Percentiles rank a stretch among this genome's conserved stretches.
phyloP scores from a whole-genome alignment of 2,329 filamentous ascomycete genomes.

The Tolypocladium cylindrosporum region DNA sequence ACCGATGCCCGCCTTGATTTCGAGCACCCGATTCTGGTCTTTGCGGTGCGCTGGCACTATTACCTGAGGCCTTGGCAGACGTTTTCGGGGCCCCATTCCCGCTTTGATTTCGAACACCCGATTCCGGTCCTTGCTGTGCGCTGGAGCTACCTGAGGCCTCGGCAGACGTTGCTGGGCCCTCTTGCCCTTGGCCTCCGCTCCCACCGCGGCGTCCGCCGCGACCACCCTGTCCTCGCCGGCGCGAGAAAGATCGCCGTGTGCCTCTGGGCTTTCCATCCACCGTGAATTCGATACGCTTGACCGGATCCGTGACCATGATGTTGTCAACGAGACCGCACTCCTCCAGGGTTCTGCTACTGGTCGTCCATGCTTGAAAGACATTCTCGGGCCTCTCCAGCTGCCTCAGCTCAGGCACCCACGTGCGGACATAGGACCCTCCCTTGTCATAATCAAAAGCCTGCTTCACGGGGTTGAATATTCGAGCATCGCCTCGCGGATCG shows the following conservation, averaged over 20 bases:
- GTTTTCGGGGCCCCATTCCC: no score
- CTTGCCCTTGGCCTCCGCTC: slow-evolving; percentile 1
- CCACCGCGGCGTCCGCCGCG: slow-evolving; percentile 7
- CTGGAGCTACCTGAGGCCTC: not conserved
- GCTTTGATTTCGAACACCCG: not conserved
- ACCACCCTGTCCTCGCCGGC: slow-evolving; percentile 12
- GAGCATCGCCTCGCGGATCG: slow-evolving; percentile 58
- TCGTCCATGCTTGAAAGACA: slow-evolving; percentile 62
- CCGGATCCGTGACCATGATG: slow-evolving; percentile 56
- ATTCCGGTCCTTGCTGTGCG: not conserved
- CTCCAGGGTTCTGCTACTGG: slow-evolving; percentile 47
- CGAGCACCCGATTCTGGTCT: not conserved
- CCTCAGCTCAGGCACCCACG: slow-evolving; percentile 62
- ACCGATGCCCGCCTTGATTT: not conserved
- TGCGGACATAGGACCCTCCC: slow-evolving; percentile 57
- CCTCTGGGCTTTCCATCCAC: slow-evolving; percentile 38
- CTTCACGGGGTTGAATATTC: slow-evolving; percentile 77
- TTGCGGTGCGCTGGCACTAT: not conserved
- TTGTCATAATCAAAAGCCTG: slow-evolving; percentile 70
- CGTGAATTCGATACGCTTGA: slow-evolving; percentile 55
- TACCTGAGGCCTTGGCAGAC: not conserved
- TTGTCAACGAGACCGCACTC: slow-evolving; percentile 45
- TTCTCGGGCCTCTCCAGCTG: slow-evolving; percentile 42
- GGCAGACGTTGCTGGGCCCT: not conserved
- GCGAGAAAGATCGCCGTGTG: slow-evolving; percentile 12